phyloP scores from a whole-genome alignment of 2,329 filamentous ascomycete species.

The Colletotrichum caudatum region DNA sequence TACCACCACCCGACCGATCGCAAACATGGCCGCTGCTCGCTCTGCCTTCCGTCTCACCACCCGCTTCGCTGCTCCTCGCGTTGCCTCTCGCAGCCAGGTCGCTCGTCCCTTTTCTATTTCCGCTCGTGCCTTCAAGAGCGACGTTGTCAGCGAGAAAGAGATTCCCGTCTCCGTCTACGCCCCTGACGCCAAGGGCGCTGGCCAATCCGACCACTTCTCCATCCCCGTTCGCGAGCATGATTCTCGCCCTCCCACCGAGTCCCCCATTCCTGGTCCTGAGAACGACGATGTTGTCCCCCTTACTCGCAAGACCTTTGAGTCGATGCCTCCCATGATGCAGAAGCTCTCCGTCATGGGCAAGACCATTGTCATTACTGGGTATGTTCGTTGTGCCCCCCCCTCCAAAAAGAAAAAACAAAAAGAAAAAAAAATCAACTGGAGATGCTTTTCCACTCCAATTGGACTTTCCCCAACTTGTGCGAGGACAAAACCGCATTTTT shows the following conservation, averaged over 20 bases:
- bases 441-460: slow-evolving; percentile 19
- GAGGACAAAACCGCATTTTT: not conserved
- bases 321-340: slow-evolving; percentile 71
- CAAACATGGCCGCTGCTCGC: slow-evolving; percentile 35
- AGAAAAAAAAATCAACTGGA: not conserved
- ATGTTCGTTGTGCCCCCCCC: slow-evolving; percentile 48
- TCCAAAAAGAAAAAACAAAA: too few relatives aligned
- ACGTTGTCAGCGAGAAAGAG: slow-evolving; percentile 68
- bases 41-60: slow-evolving; percentile 38
- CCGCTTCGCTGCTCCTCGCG: slow-evolving; percentile 47
- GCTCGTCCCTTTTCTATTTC: slow-evolving; percentile 54
- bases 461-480: not conserved
- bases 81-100: slow-evolving; percentile 47
- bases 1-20: slow-evolving; percentile 11
- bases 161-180: slow-evolving; percentile 68
- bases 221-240: slow-evolving; percentile 61
- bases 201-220: slow-evolving; percentile 64
- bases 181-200: slow-evolving; percentile 59
- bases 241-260: slow-evolving; percentile 57
- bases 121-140: slow-evolving; percentile 57
- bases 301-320: slow-evolving; percentile 63
- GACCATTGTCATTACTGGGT: slow-evolving; percentile 79
- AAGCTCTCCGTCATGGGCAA: slow-evolving; percentile 78
- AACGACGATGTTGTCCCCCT: slow-evolving; percentile 65
- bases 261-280: slow-evolving; percentile 55